phyloP scores from a whole-genome alignment of 208 protist species.

The Trypanosoma melophagium region DNA sequence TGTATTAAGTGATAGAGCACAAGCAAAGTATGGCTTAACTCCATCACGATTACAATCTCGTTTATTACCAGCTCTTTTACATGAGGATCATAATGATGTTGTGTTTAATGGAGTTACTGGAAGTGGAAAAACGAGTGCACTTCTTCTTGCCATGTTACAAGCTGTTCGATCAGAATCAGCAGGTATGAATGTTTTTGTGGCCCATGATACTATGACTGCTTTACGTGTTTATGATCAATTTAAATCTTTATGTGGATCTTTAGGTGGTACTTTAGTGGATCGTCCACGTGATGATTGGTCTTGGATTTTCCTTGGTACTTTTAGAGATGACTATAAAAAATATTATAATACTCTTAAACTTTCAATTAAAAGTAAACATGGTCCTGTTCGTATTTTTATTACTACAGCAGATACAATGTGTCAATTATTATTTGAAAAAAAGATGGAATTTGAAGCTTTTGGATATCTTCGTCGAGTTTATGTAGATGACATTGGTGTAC shows the following conservation, averaged over 20 bases:
- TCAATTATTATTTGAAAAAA: slow-evolving; percentile 81
- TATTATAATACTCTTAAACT: slow-evolving; percentile 52
- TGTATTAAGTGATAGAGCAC: slow-evolving; percentile 36
- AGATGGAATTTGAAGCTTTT: slow-evolving; percentile 84
- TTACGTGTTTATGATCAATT: slow-evolving; percentile 61
- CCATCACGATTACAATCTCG: slow-evolving; percentile 74
- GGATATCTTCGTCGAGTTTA: slow-evolving; percentile 84
- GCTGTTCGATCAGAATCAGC: slow-evolving; percentile 59
- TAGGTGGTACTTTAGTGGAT: slow-evolving; percentile 56
- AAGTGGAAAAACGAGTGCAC: slow-evolving; percentile 74
- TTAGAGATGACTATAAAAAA: slow-evolving; percentile 50
- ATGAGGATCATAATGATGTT: slow-evolving; percentile 87
- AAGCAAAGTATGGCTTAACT: slow-evolving; percentile 37
- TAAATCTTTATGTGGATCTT: slow-evolving; percentile 46
- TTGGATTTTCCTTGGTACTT: slow-evolving; percentile 65
- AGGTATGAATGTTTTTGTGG: slow-evolving; percentile 79
- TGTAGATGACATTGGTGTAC: slow-evolving; percentile 74
- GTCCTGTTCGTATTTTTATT: slow-evolving; percentile 67
- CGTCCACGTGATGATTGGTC: slow-evolving; percentile 59
- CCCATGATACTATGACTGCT: slow-evolving; percentile 58
- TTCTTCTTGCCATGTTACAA: slow-evolving; percentile 74
- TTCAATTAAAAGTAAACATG: slow-evolving; percentile 37
- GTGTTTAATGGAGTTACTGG: slow-evolving; percentile 80
- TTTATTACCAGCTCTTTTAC: slow-evolving; percentile 62
- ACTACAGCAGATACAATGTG: slow-evolving; percentile 83